Evolutionary conservation across 345 rosid genomes (phyloP).

Genomic region (Orychophragmus violaceus): DNA sequence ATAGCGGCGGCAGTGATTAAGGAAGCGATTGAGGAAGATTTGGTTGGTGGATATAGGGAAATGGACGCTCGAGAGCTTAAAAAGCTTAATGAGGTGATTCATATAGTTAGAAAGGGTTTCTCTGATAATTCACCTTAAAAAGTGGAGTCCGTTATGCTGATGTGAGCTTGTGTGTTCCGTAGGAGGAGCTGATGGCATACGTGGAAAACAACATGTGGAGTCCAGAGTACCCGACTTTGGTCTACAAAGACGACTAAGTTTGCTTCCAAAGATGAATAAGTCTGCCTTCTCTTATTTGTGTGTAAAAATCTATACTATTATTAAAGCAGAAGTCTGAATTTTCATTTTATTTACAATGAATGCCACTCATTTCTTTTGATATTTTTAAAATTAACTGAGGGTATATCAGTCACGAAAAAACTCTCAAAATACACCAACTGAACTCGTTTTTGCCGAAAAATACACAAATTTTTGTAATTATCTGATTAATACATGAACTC

Average conservation of each 20-base stretch:
- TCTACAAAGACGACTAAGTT: slow-evolving; percentile 10
- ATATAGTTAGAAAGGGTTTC: background rate
- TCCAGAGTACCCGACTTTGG: slow-evolving; percentile 61
- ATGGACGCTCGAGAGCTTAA: slow-evolving; percentile 72
- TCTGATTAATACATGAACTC: too few relatives aligned
- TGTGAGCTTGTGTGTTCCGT: background rate
- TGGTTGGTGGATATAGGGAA: slow-evolving; percentile 77
- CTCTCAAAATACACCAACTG: too few relatives aligned
- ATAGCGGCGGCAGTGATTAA: slow-evolving; percentile 84
- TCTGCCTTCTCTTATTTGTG: background rate
- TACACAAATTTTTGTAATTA: too few relatives aligned
- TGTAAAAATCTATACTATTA: slow-evolving; percentile 1
- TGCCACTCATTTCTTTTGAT: too few relatives aligned
- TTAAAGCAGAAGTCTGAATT: too few relatives aligned
- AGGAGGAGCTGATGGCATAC: slow-evolving; percentile 63
- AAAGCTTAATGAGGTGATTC: slow-evolving; percentile 30
- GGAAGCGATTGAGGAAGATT: slow-evolving; percentile 80
- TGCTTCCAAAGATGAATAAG: background rate
- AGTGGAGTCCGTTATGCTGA: too few relatives aligned
- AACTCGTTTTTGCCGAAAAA: too few relatives aligned
- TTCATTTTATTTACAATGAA: too few relatives aligned
- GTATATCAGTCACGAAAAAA: too few relatives aligned
- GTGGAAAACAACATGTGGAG: slow-evolving; percentile 89
- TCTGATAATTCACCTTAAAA: too few relatives aligned
- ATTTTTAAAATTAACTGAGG: too few relatives aligned